Evolutionary conservation across 1,284 basidiomycete genomes (phyloP).

Genomic region (Boletus hoseneyae): DNA sequence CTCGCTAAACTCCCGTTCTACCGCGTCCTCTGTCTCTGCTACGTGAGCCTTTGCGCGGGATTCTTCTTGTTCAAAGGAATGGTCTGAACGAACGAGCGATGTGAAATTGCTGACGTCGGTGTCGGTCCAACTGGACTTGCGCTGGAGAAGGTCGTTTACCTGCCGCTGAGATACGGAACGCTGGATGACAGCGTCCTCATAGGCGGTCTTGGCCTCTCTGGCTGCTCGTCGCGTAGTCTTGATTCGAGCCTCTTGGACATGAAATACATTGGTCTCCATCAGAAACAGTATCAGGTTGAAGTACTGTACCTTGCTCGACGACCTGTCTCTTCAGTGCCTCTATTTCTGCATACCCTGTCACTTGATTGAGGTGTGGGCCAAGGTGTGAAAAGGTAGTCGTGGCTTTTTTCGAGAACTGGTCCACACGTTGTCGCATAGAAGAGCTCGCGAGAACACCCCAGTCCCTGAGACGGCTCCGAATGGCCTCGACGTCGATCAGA

Average conservation of each 20-base stretch:
- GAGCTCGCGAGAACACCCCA: conserved; percentile 50
- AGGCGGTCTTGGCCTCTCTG: conserved; percentile 65
- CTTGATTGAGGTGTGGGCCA: conserved; percentile 75
- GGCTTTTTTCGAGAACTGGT: conserved; percentile 54
- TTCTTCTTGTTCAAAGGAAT: conserved; percentile 78
- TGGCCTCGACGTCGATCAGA: conserved; percentile 17
- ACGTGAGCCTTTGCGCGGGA: conserved; percentile 62
- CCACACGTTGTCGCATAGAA: conserved; percentile 49
- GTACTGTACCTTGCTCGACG: conserved; percentile 69
- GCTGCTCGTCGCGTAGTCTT: conserved; percentile 56
- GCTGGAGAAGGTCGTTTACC: conserved; percentile 87
- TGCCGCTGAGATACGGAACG: conserved; percentile 83
- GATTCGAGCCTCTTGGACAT: conserved; percentile 58
- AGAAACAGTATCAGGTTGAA: neutral
- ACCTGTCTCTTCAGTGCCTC: conserved; percentile 78
- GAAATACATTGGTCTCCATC: conserved; percentile 11
- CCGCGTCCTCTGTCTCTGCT: conserved; percentile 66
- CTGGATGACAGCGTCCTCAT: conserved; percentile 70
- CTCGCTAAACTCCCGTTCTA: conserved; percentile 82
- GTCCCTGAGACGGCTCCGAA: conserved; percentile 44
- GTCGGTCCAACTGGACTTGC: conserved; percentile 86
- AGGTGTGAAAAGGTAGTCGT: conserved; percentile 65
- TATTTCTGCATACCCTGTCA: conserved; percentile 89
- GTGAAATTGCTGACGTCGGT: conserved; percentile 83
- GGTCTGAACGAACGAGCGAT: conserved; percentile 82